Conservation (phyloP, 176 grass and related monocot species). For the Microstegium vimineum region DNA sequence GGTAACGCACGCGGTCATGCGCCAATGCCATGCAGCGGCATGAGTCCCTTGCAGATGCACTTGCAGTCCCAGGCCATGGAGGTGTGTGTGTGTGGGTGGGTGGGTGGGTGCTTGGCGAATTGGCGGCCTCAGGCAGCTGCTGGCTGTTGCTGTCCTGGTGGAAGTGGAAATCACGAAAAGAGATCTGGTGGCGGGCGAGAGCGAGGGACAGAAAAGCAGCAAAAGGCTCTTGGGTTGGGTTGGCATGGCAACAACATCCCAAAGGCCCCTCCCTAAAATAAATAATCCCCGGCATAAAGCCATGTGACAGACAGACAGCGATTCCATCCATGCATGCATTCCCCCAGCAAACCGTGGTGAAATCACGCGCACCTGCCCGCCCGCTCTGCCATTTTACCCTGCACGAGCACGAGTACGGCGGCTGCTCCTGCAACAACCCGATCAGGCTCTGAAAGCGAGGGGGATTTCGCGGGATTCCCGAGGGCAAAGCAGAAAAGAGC, state of each 20-base stretch:
- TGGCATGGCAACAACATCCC: neutral
- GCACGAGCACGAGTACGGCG: neutral
- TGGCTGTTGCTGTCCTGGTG: neutral
- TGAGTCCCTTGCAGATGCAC: neutral
- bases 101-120: neutral
- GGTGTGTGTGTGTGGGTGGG: too few relatives aligned
- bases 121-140: neutral
- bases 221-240: constrained; percentile 21
- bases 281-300: constrained; percentile 31
- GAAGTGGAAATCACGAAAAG: constrained; percentile 46
- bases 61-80: neutral
- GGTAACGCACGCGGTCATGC: neutral
- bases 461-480: constrained; percentile 15
- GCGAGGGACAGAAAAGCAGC: neutral
- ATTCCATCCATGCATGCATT: neutral
- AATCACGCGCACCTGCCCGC: neutral
- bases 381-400: neutral
- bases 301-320: constrained; percentile 1
- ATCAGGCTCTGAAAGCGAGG: constrained; percentile 20
- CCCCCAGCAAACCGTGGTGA: neutral
- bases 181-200: constrained; percentile 16
- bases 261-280: constrained; percentile 10
- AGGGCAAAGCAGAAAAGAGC: constrained; percentile 2
- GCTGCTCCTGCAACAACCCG: neutral
- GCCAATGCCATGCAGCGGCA: neutral